phyloP scores from a whole-genome alignment of 1,284 basidiomycete species.

The Fomitopsis betulina region DNA sequence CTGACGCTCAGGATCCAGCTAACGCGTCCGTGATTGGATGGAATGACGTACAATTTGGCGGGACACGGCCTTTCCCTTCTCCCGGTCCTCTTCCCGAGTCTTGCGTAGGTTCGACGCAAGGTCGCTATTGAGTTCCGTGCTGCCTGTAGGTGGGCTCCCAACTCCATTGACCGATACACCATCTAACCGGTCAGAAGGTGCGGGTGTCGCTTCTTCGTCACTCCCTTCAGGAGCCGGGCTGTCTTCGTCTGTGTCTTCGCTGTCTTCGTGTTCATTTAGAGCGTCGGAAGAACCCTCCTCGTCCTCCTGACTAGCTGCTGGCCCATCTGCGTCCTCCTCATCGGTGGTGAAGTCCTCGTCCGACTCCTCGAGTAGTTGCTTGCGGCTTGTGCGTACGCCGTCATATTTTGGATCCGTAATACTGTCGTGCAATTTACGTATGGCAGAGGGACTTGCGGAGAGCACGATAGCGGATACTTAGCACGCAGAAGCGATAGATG shows the following conservation, averaged over 20 bases:
- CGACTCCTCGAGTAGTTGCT: conserved; percentile 44
- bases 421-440: conserved; percentile 61
- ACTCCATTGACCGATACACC: background rate
- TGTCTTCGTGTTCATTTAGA: conserved; percentile 4
- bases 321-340: conserved; percentile 29
- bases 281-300: conserved; percentile 3
- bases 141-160: background rate
- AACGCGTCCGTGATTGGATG: background rate
- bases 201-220: background rate
- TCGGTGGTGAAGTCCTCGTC: conserved; percentile 33
- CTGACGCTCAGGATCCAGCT: conserved; percentile 7
- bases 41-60: conserved; percentile 68
- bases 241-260: conserved; percentile 6
- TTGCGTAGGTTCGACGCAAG: conserved; percentile 50
- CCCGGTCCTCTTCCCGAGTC: conserved; percentile 59
- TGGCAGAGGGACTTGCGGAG: conserved; percentile 52
- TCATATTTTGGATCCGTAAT: conserved; percentile 74
- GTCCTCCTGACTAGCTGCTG: conserved; percentile 12
- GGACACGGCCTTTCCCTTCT: conserved; percentile 79
- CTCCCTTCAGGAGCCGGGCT: background rate
- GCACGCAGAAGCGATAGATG: conserved; percentile 7
- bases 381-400: conserved; percentile 59
- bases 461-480: conserved; percentile 3
- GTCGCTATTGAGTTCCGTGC: conserved; percentile 29
- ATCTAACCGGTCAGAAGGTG: conserved; percentile 1